Percentiles rank a stretch among this genome's conserved stretches.
phyloP scores from a whole-genome alignment of 2,329 filamentous ascomycete species.

The Paramyrothecium sp. region DNA sequence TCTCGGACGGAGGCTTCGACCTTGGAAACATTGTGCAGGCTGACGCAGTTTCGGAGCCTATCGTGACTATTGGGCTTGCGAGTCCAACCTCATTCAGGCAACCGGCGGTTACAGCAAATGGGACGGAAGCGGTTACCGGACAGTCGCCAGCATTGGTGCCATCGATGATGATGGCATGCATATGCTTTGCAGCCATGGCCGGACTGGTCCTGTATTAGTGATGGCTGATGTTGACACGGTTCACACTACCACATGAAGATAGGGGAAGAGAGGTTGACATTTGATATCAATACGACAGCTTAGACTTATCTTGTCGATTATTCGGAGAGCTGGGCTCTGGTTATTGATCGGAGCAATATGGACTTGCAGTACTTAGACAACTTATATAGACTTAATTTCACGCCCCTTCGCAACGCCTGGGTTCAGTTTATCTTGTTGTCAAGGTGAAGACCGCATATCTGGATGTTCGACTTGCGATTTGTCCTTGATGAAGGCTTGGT shows the following conservation, averaged over 20 bases:
- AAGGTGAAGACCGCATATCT: too few relatives aligned
- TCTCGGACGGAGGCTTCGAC: neutral
- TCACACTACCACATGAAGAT: neutral
- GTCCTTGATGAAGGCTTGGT: neutral
- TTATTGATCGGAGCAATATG: slow-evolving; percentile 8
- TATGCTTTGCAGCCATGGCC: too few relatives aligned
- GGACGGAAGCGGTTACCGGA: too few relatives aligned
- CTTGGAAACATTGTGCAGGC: neutral
- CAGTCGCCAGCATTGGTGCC: too few relatives aligned
- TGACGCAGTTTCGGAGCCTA: neutral
- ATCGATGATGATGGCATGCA: too few relatives aligned
- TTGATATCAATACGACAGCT: neutral
- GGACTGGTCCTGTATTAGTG: neutral
- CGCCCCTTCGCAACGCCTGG: too few relatives aligned
- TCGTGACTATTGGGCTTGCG: slow-evolving; percentile 1
- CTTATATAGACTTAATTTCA: neutral
- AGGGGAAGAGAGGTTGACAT: neutral
- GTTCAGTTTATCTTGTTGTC: too few relatives aligned
- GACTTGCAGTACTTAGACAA: neutral
- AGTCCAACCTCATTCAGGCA: too few relatives aligned
- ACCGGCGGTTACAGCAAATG: too few relatives aligned
- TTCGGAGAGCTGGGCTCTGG: slow-evolving; percentile 3
- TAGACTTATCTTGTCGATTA: slow-evolving; percentile 13
- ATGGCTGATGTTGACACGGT: neutral
- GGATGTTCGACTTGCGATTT: too few relatives aligned